These are phyloP conservation scores for Nannochloropsis salina DNA, from an alignment of 108 stramenopile genomes.

Conservation along the genomic window DNA sequence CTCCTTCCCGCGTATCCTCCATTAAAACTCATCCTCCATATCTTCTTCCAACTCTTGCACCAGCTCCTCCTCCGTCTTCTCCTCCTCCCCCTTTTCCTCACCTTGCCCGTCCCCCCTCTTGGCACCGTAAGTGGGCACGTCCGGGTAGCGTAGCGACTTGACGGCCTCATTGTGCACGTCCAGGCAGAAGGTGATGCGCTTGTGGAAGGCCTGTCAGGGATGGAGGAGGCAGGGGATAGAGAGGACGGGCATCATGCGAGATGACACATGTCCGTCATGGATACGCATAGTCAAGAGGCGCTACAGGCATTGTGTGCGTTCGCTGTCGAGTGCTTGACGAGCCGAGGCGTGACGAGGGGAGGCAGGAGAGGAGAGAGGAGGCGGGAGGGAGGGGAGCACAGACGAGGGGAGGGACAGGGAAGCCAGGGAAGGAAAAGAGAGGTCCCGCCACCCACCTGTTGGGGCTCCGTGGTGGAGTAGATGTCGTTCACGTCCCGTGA, in stretches of 20 bases:
- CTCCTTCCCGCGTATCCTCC: not conserved
- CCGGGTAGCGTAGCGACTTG: conserved; percentile 87
- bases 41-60: conserved; percentile 48
- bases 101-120: conserved; percentile 33
- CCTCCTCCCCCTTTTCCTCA: conserved; percentile 13
- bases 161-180: conserved; percentile 98
- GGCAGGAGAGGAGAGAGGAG: not conserved
- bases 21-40: conserved; percentile 39
- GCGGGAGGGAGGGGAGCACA: not conserved
- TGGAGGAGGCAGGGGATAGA: not conserved
- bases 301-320: no score
- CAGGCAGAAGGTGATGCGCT: conserved; percentile 84
- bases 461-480: conserved; percentile 90
- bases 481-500: conserved; percentile 87
- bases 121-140: conserved; percentile 67
- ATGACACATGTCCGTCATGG: no score
- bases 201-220: conserved; percentile 67
- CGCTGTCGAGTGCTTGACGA: no score
- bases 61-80: conserved; percentile 44
- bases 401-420: not conserved
- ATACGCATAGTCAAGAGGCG: no score
- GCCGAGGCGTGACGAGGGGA: not conserved
- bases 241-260: no score
- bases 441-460: conserved; percentile 57
- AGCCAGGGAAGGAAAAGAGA: not conserved